Evolutionary conservation across 2,329 filamentous ascomycete species (phyloP).

Genomic region (Diaporthe sp.): DNA sequence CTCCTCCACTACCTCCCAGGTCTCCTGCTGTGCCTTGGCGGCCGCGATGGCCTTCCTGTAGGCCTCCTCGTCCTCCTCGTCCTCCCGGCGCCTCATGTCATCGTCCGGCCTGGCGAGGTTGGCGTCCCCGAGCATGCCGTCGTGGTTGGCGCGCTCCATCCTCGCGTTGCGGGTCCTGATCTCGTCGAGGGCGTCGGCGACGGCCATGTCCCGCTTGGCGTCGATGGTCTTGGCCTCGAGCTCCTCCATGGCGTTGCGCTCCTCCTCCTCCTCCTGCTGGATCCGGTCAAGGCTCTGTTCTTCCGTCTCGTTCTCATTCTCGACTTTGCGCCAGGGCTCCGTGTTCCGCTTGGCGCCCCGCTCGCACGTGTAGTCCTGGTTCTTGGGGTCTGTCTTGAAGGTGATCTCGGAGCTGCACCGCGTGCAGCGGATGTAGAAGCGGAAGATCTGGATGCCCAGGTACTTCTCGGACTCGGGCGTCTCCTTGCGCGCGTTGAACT

Average conservation of each 20-base stretch:
- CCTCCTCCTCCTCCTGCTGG: slow-evolving; percentile 77
- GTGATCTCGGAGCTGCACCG: slow-evolving; percentile 89
- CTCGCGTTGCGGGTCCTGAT: slow-evolving; percentile 92
- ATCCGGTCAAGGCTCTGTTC: slow-evolving; percentile 88
- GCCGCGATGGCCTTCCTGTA: slow-evolving; percentile 83
- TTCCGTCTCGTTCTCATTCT: slow-evolving; percentile 79
- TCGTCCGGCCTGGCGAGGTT: slow-evolving; percentile 68
- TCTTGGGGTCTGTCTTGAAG: slow-evolving; percentile 95
- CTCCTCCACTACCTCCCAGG: slow-evolving; percentile 65
- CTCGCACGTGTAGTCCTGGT: slow-evolving; percentile 83
- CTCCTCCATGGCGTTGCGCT: slow-evolving; percentile 94
- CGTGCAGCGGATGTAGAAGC: slow-evolving; percentile 93
- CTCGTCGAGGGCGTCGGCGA: slow-evolving; percentile 95
- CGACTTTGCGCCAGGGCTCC: slow-evolving; percentile 85
- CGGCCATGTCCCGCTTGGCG: slow-evolving; percentile 94
- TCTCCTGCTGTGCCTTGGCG: slow-evolving; percentile 62
- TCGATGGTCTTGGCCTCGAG: slow-evolving; percentile 94
- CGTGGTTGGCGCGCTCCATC: slow-evolving; percentile 80
- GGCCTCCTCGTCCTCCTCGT: slow-evolving; percentile 85
- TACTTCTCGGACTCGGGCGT: slow-evolving; percentile 91
- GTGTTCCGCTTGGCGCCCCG: slow-evolving; percentile 92
- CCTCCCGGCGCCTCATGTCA: slow-evolving; percentile 63
- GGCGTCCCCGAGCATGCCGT: slow-evolving; percentile 70
- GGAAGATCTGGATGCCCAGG: slow-evolving; percentile 86
- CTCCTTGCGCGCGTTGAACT: slow-evolving; percentile 96